These are phyloP conservation scores for Micractinium sp. DNA, from an alignment of 139 green algal genomes.

Conservation along the genomic window DNA sequence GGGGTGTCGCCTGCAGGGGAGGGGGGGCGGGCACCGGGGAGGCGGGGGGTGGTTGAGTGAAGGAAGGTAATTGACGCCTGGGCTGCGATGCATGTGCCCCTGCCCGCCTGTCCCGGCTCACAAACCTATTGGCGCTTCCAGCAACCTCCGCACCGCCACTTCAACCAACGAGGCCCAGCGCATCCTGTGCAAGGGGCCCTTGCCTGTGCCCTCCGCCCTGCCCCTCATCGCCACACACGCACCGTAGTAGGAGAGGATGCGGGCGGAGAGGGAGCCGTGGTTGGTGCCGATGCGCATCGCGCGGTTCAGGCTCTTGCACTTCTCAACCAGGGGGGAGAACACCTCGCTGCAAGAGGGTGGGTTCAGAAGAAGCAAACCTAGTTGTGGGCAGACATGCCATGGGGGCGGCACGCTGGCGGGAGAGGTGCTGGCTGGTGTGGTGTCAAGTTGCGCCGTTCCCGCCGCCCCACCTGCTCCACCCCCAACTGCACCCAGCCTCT, in stretches of 20 bases:
- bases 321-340: constrained; percentile 96
- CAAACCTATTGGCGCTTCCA: not conserved
- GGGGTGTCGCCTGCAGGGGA: constrained; percentile 44
- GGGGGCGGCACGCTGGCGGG: not conserved
- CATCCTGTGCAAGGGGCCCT: not conserved
- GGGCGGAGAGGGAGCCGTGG: constrained; percentile 95
- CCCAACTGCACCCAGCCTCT: not conserved
- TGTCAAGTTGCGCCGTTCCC: no score
- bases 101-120: no score
- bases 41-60: constrained; percentile 19
- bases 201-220: not conserved
- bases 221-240: not conserved
- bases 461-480: no score
- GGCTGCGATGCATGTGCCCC: not conserved
- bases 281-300: constrained; percentile 98
- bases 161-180: not conserved
- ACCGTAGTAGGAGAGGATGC: constrained; percentile 97
- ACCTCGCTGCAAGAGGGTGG: constrained; percentile 39
- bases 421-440: no score
- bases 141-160: not conserved
- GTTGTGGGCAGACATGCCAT: not conserved
- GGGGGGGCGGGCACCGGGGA: not conserved
- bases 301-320: constrained; percentile 94
- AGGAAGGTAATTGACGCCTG: not conserved
- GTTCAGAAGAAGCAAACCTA: not conserved